Conservation (phyloP, 495 filamentous ascomycete species). For the Terfezia boudieri region DNA sequence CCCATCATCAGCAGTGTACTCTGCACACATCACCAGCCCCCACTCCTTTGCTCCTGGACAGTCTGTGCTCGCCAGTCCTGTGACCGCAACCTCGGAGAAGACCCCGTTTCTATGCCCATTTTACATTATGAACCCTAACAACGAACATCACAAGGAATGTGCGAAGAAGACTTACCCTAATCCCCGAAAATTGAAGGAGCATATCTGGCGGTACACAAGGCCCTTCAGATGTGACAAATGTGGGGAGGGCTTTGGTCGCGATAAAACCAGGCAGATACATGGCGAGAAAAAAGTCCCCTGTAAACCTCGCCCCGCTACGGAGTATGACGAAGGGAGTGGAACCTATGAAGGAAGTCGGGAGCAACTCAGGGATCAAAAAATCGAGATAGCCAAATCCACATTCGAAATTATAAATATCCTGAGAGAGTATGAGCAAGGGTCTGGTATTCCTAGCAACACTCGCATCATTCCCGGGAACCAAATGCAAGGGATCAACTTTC, state of each 20-base stretch:
- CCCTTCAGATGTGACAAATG: conserved; percentile 16
- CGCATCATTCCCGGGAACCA: background rate
- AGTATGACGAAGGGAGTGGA: background rate
- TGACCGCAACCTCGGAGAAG: conserved; percentile 1
- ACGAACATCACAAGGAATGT: conserved; percentile 8
- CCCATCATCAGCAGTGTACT: background rate
- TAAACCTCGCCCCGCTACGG: conserved; percentile 1
- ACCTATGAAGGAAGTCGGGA: conserved; percentile 13
- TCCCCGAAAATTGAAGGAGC: conserved; percentile 17
- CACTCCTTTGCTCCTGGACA: background rate
- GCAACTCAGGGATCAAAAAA: conserved; percentile 7
- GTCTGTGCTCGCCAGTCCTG: background rate
- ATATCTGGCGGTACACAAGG: conserved; percentile 16
- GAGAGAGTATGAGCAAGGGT: conserved; percentile 9
- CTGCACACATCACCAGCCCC: background rate
- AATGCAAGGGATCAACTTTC: background rate
- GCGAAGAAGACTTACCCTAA: conserved; percentile 12
- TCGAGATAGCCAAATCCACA: conserved; percentile 14
- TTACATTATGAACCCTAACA: conserved; percentile 2
- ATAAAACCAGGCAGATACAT: conserved; percentile 18
- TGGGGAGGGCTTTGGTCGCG: conserved; percentile 13
- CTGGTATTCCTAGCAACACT: background rate
- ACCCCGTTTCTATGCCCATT: conserved; percentile 11
- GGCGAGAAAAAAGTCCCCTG: conserved; percentile 15
- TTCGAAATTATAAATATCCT: conserved; percentile 15